Conservation (phyloP, 75 land plant species). For the Chamaecyparis obtusa region DNA sequence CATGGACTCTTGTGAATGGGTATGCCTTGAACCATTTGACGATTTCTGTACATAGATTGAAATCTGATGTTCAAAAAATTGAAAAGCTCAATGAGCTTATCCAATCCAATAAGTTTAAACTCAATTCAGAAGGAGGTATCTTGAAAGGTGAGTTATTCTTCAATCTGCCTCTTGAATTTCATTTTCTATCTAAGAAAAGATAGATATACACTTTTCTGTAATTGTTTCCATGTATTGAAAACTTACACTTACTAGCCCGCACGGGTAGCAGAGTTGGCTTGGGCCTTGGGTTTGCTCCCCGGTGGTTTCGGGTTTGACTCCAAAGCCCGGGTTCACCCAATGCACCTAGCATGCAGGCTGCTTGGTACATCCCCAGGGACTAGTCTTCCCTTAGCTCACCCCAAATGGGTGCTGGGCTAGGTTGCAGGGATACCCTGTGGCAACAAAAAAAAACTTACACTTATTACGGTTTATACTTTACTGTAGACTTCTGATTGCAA, state of each 20-base stretch:
- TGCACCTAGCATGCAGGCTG: too few relatives aligned
- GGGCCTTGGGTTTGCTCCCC: too few relatives aligned
- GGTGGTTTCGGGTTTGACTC: too few relatives aligned
- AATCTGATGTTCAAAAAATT: slow-evolving; percentile 57
- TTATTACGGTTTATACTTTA: not conserved
- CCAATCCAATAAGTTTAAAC: slow-evolving; percentile 69
- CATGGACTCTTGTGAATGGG: slow-evolving; percentile 99
- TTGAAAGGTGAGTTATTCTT: slow-evolving; percentile 63
- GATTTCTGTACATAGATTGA: slow-evolving; percentile 82
- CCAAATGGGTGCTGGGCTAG: too few relatives aligned
- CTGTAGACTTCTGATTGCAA: too few relatives aligned
- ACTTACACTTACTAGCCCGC: too few relatives aligned
- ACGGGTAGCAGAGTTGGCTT: too few relatives aligned
- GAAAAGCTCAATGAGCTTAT: slow-evolving; percentile 71
- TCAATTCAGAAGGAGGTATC: slow-evolving; percentile 95
- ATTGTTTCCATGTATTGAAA: not conserved
- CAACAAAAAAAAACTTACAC: too few relatives aligned
- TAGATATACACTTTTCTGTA: not conserved
- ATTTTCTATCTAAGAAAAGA: not conserved
- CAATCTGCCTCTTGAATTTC: not conserved
- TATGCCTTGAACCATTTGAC: slow-evolving; percentile 95
- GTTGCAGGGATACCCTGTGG: too few relatives aligned
- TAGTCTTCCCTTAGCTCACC: too few relatives aligned
- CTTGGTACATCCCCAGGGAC: too few relatives aligned
- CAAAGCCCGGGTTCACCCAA: too few relatives aligned